Evolutionary conservation across 2,329 filamentous ascomycete genomes (phyloP), one percentile per base, ranked within the genome.

Genomic region (Graphilbum ipis-grandicollis): DNA sequence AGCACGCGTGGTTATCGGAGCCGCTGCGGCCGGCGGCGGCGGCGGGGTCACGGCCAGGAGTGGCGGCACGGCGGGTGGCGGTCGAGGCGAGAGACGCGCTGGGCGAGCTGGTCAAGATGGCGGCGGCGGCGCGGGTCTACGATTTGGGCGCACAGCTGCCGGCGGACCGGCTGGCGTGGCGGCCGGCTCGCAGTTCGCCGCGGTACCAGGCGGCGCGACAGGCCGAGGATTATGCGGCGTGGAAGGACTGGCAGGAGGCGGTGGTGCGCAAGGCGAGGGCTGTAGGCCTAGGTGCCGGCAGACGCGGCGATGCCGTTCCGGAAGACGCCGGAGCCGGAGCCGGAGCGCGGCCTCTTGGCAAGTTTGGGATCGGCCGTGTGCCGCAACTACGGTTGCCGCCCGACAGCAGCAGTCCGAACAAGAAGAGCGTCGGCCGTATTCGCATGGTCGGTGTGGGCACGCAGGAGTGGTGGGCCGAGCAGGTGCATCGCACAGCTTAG

Each of bases 191-290:
- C 48, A 62, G 61, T 29, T 79, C 73, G 33, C 70, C 75, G 4
- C 66, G 72, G 50, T 82, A 75, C 55, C 71, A 76, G 41, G 72
- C 74, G 9, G 75, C 74, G 15, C 66, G 62, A 51, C 68, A 76
- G 51, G 65, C 62, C 39, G 77, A 82, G 53, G 68, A 79, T 43
- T 78, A 70, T 48, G 73, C 66, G 19, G 58, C 63, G 2, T 77
- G 72, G 73, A 63, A 60, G 47, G 55, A 57, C 41, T 77, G 73
- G 73, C 62, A 66, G 46, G 57, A 62, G 19, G 59, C 62, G 7
- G 65, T 76, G 25, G 48, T 68, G 10, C 59, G 62, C 48, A 75
- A 74, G 57, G 63, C 61, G 3, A 51, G 52, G 36, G 54, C 59
- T 7, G 50, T 70, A 36, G 38, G 48, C 18, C 41, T 41, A 32